Base-by-base conservation (phyloP, 73 alveolate genomes). In the Effrenium voratum region DNA sequence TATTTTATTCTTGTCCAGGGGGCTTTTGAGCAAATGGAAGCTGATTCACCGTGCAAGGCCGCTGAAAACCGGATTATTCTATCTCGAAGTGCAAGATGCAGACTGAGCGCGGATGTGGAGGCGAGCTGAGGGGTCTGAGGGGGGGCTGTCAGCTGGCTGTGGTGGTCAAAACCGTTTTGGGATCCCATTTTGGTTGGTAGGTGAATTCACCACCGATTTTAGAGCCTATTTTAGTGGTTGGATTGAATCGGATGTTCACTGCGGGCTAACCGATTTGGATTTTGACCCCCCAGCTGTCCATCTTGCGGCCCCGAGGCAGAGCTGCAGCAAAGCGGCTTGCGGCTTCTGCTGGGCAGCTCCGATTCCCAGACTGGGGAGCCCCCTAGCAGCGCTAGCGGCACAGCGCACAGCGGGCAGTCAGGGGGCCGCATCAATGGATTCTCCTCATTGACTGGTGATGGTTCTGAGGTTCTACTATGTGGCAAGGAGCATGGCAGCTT, bases 71-170 rank as follows among this genome's bases (percentile, higher is more conserved):
- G 86, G 2, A 76, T 76, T 5, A 0, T 76, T 34, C 22, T 76
- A 59, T 76, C 86, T 22, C 86, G 86, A 36, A 41, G 40, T 19
- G 86, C 86, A 6, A 55, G 86, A 16, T 76, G 86, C 24, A 34
- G 86, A 55, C 59, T 76, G 34, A 76, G 86, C 40, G 86, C 86
- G 22, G 86, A 76, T 43, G 86, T 76, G 60, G 86, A 76, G 86
- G 86, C 40, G 86, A 59, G 86, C 40, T 8, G 77, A 22, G 12
- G 5, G 40, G 77, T 5, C 77, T 22, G n/a, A 5, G 77, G 77
- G 36, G 77, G 26, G n/a, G 40, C 36, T 16, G 16, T 66, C 79
- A 13, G 16, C 30, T 66, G 79, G 5, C 15, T n/a, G 0, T 66
- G 34, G 34, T 3, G 79, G 10, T 24, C 41, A 40, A 13, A 66